These are phyloP conservation scores for Amanita exitialis DNA, from an alignment of 768 basidiomycete species.

Conservation along the genomic window DNA sequence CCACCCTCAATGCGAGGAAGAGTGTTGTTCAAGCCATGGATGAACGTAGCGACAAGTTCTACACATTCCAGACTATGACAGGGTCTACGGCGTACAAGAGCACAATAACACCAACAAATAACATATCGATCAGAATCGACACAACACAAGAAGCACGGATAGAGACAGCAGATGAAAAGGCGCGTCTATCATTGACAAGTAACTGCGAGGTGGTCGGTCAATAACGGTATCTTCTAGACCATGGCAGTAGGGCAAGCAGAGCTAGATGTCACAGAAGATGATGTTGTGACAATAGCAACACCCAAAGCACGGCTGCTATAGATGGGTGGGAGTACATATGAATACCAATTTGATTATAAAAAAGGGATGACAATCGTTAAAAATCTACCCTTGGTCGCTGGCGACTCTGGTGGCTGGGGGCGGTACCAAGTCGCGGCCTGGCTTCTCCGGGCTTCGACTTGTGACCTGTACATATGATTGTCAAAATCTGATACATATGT, in stretches of 20 bases:
- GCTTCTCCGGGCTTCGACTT: too few species aligned
- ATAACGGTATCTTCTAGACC: background rate
- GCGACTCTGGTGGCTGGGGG: too few species aligned
- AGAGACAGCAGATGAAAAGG: background rate
- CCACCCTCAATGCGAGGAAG: conserved; percentile 46
- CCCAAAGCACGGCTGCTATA: background rate
- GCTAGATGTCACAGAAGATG: background rate
- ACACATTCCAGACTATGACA: conserved; percentile 29
- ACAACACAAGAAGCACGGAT: conserved; percentile 32
- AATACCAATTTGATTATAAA: too few species aligned
- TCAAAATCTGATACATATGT: too few species aligned
- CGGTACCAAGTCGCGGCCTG: too few species aligned
- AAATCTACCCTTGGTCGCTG: too few species aligned
- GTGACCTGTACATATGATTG: too few species aligned
- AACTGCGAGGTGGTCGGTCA: background rate
- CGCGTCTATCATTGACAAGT: background rate
- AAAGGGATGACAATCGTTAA: too few species aligned
- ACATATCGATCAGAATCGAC: conserved; percentile 45
- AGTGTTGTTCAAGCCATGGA: conserved; percentile 30
- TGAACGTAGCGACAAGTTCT: conserved; percentile 23
- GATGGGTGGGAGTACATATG: too few species aligned
- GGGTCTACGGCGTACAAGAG: conserved; percentile 7
- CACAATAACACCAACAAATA: conserved; percentile 19
- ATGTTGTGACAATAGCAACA: background rate
- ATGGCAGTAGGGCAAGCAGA: background rate